Conservation (phyloP, 208 protist species). For the Acanthamoeba divionensis region DNA sequence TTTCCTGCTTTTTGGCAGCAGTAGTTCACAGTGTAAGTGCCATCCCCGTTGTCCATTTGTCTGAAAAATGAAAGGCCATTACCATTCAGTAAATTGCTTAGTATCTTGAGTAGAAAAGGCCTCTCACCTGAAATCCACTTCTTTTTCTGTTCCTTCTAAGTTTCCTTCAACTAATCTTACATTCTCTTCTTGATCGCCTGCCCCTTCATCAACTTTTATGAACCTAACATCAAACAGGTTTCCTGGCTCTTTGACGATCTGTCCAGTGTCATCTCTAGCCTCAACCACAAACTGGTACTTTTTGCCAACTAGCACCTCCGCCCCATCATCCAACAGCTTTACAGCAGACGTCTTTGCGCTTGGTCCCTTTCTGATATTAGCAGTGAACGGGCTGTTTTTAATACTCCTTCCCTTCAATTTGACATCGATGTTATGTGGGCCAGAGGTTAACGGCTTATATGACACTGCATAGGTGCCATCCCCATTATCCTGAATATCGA, state of each 20-base stretch:
- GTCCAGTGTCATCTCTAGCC: not conserved
- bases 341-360: too few species aligned
- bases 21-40: too few species aligned
- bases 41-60: slow-evolving; percentile 56
- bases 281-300: slow-evolving; percentile 13
- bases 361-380: not conserved
- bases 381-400: slow-evolving; percentile 18
- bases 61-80: slow-evolving; percentile 14
- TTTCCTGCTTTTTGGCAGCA: too few species aligned
- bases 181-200: not conserved
- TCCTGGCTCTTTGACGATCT: not conserved
- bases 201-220: not conserved
- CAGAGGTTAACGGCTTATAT: slow-evolving; percentile 6
- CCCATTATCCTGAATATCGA: not conserved
- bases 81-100: too few species aligned
- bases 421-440: slow-evolving; percentile 6
- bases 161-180: too few species aligned
- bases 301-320: slow-evolving; percentile 3
- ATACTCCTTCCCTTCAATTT: slow-evolving; percentile 18
- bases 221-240: slow-evolving; percentile 18
- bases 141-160: too few species aligned
- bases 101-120: not conserved
- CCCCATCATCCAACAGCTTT: too few species aligned
- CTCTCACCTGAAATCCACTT: slow-evolving; percentile 9
- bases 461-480: slow-evolving; percentile 25